phyloP scores from a whole-genome alignment of 805 yeast species.

The Pichia heedii region DNA sequence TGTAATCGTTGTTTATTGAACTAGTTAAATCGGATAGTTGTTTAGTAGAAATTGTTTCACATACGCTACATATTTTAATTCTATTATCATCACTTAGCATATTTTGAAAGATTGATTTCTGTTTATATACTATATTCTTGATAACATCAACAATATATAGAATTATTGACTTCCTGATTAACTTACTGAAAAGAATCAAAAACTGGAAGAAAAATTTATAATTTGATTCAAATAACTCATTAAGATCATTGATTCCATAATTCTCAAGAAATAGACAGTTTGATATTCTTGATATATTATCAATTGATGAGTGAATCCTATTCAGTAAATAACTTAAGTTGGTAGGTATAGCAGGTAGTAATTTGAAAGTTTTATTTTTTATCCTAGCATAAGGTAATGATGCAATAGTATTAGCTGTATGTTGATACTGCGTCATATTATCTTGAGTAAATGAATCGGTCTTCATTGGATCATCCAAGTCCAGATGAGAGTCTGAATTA shows the following conservation, averaged over 20 bases:
- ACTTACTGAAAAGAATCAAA: background rate
- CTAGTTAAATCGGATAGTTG: background rate
- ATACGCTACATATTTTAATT: background rate
- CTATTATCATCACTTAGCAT: background rate
- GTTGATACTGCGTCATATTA: background rate
- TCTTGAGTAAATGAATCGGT: too few relatives aligned
- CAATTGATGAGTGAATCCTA: background rate
- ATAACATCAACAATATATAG: background rate
- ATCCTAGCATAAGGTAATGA: background rate
- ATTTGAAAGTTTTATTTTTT: background rate
- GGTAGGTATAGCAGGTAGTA: background rate
- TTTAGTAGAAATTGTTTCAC: background rate
- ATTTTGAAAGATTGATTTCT: background rate
- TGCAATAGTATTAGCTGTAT: background rate
- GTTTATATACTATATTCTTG: conserved; percentile 1
- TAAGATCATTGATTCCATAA: conserved; percentile 1
- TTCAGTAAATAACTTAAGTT: background rate
- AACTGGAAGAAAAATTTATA: background rate
- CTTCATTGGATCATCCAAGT: too few relatives aligned
- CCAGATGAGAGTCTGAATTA: too few relatives aligned
- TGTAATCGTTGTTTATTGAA: background rate
- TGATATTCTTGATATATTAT: background rate
- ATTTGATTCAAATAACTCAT: background rate
- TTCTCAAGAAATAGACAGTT: background rate
- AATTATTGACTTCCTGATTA: conserved; percentile 1